Evolutionary conservation across 345 rosid species (phyloP), one percentile per base, ranked within the genome.

Genomic region (Lumnitzera littorea): DNA sequence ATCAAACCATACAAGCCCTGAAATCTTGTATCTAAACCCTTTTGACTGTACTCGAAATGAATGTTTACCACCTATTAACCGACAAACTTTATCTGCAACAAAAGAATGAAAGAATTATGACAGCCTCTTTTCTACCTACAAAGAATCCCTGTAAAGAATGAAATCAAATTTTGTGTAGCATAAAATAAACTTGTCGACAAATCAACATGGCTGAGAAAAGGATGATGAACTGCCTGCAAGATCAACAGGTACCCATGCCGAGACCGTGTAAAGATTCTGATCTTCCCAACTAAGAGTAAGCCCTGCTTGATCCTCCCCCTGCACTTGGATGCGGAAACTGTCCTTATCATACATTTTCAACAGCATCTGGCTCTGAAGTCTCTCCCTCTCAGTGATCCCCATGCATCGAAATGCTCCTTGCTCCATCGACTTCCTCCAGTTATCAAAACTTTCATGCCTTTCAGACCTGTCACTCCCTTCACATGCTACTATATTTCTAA

Each of bases 401-500:
- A 74, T 15, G 64, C 82, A 70, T 53, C 79, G 73, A 70, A 90
- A 79, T 59, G 90, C 94, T 67, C 87, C 84, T 53, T 86, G 85
- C 84, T 90, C 99, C 89, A 94, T 74, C 80, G 76, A 56, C 71
- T 56, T 78, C 82, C 62, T 84, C 97, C 97, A 94, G 16, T 78
- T 79, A 2, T 70, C 72, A 52, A 86, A 88, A 10, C 74, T 50
- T 67, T 84, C 79, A 12, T 94, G 99, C 73, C 99, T 88, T 69
- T 90, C 99, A 9, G 67, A 51, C 52, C 99, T 71, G 67, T 88
- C 89, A 11, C 86, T 88, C 50, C 99, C 97, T 83, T 94, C 99
- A 46, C 97, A 86, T 24, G 97, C 91, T 13, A 94, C 76, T 2
- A 94, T 74, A 74, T 80, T 86, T 67, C 91, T 82, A 15, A 94